A percentile compares a stretch with the other conserved stretches of the same genome.
Conservation (phyloP, 768 basidiomycete species). For the Suillus subalutaceus region DNA sequence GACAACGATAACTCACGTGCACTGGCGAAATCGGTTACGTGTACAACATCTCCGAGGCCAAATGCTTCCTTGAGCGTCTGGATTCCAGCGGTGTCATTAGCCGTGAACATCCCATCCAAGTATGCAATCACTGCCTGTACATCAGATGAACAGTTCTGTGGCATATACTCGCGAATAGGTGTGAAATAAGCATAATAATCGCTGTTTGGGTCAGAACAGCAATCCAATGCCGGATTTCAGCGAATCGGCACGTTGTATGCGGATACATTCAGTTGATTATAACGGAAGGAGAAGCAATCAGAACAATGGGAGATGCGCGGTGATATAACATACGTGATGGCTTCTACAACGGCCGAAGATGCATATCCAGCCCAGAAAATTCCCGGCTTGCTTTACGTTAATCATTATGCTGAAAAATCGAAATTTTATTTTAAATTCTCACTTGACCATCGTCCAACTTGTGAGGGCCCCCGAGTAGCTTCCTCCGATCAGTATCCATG, state of each 20-base stretch:
- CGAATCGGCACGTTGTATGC: not conserved
- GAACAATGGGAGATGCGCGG: constrained; percentile 1
- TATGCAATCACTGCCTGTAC: constrained; percentile 63
- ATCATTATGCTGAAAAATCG: not conserved
- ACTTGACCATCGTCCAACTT: constrained; percentile 74
- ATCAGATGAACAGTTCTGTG: constrained; percentile 73
- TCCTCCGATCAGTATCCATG: constrained; percentile 48
- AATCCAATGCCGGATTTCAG: not conserved
- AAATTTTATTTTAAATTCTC: constrained; percentile 20
- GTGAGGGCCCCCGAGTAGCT: constrained; percentile 52
- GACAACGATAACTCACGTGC: constrained; percentile 41
- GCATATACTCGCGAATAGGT: constrained; percentile 69
- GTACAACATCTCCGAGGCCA: constrained; percentile 57
- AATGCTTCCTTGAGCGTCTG: constrained; percentile 58
- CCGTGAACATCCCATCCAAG: constrained; percentile 58
- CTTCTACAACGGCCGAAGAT: constrained; percentile 50
- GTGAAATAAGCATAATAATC: constrained; percentile 60
- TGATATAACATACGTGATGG: constrained; percentile 38
- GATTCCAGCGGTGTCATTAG: constrained; percentile 48
- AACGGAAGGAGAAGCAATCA: not conserved
- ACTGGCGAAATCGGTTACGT: constrained; percentile 69
- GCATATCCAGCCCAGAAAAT: constrained; percentile 48
- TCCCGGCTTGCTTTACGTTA: constrained; percentile 36
- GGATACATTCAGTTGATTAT: not conserved
- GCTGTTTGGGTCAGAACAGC: constrained; percentile 9